Percentiles rank a stretch among this genome's conserved stretches.
phyloP scores from a whole-genome alignment of 1,139 yeast genomes.

The Kodamaea anthophila region DNA sequence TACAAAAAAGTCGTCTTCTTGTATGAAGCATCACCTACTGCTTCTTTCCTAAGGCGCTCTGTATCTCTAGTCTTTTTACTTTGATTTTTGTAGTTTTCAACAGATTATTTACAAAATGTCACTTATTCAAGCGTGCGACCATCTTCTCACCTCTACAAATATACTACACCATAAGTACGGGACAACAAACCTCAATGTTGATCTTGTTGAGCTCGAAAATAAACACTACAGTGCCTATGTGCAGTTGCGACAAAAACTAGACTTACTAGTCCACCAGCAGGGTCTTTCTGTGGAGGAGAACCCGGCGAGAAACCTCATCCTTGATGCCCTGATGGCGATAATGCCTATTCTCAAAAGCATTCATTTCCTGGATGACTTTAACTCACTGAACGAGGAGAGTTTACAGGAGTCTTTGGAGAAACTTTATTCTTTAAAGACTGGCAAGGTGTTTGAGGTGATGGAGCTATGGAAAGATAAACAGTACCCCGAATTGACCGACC shows the following conservation, averaged over 20 bases:
- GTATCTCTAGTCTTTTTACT: too few species aligned
- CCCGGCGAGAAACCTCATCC: constrained; percentile 3
- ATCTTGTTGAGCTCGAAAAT: neutral
- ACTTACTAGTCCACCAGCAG: too few species aligned
- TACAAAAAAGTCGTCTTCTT: too few species aligned
- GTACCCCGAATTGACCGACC: too few species aligned
- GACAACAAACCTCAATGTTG: constrained; percentile 1
- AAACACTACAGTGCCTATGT: too few species aligned
- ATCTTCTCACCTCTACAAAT: constrained; percentile 10
- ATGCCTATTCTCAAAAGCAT: constrained; percentile 7
- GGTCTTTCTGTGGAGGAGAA: constrained; percentile 4
- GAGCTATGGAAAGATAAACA: too few species aligned
- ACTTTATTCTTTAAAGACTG: constrained; percentile 13
- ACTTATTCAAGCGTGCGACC: neutral
- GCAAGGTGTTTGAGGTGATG: constrained; percentile 13
- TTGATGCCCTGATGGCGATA: constrained; percentile 4
- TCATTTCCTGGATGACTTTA: constrained; percentile 6
- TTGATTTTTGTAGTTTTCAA: neutral
- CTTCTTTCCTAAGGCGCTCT: too few species aligned
- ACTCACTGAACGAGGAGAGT: constrained; percentile 24
- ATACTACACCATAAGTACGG: constrained; percentile 26
- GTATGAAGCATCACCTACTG: too few species aligned
- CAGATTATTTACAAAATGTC: too few species aligned
- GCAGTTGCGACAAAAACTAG: too few species aligned
- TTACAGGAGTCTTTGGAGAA: constrained; percentile 21